Evolutionary conservation across 768 basidiomycete genomes (phyloP), one percentile per base, ranked within the genome.

Genomic region (Chalciporus piperatus): DNA sequence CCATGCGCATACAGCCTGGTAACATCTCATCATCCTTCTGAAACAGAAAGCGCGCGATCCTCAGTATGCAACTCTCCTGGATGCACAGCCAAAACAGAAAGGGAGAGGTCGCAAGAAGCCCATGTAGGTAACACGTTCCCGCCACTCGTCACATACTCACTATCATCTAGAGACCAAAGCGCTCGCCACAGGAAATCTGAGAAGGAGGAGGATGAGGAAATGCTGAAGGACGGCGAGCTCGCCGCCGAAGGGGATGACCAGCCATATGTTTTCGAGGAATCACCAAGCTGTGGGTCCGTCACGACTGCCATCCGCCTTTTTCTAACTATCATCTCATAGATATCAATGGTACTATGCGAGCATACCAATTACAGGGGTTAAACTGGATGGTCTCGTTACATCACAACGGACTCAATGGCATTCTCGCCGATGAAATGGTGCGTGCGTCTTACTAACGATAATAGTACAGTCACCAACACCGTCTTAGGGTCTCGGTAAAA

Each of bases 301-400:
- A 20, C 14, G 14, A 16, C 35, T 35, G 40, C 19, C 27, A 3
- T 16, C 42, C 12, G 13, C 33, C 17, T 9, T 37, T 47, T 16
- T 41, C n/a, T 41, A 44, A 55, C 55, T 23, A 51, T 52, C 51
- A 20, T 27, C 40, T 46, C 28, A 52, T 59, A 96, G 95, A 85
- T 66, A 92, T 98, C 64, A 78, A 89, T 42, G 96, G 96, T 2
- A 72, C 71, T 44, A 97, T 99, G 95, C 80, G 97, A 20, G 79
- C 85, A 20, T 99, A 99, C 67, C 97, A 98, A 67, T 73, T 98
- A 2, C 95, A 98, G 63, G 97, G 97, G 23, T 70, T 98, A 39
- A 96, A 96, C 66, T 97, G 96, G 95, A 89, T 98, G 93, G 85
- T 94, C 4, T 90, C 92, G 0, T 74, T 99, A 3, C 88, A 99